Conservation (phyloP, 1,284 basidiomycete genomes). For the Phlebopus sp. region DNA sequence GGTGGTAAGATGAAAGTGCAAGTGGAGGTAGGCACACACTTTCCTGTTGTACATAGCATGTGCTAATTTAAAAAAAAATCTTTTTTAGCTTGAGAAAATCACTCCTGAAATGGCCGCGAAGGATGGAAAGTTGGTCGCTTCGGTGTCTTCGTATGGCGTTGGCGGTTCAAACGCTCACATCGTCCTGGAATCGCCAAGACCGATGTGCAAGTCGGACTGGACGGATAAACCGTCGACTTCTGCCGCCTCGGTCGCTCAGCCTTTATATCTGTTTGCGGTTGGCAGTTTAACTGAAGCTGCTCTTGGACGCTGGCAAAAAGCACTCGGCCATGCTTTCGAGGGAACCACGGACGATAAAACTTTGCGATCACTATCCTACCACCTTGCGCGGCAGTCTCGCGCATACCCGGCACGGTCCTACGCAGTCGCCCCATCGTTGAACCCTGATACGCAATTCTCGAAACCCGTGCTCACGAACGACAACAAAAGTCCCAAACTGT, state of each 20-base stretch:
- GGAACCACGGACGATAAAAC: not conserved
- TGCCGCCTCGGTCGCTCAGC: not conserved
- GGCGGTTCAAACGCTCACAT: conserved; percentile 7
- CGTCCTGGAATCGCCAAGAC: conserved; percentile 2
- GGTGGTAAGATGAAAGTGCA: conserved; percentile 7
- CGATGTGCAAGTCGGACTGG: not conserved
- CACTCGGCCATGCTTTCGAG: not conserved
- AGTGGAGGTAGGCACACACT: not conserved
- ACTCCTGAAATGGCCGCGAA: conserved; percentile 1
- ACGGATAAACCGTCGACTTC: not conserved
- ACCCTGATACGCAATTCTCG: conserved; percentile 5
- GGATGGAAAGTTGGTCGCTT: conserved; percentile 6
- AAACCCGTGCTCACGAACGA: conserved; percentile 5
- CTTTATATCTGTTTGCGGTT: conserved; percentile 1
- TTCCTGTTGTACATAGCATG: not conserved
- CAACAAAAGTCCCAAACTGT: conserved; percentile 11
- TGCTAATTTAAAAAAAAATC: not conserved
- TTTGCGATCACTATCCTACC: conserved; percentile 2
- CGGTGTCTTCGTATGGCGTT: conserved; percentile 6
- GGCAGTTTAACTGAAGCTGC: conserved; percentile 3
- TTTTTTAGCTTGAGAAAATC: conserved; percentile 1
- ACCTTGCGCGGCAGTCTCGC: conserved; percentile 6
- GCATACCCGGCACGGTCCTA: conserved; percentile 3
- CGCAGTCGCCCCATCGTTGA: conserved; percentile 1
- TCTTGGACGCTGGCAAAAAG: conserved; percentile 3